phyloP scores from a whole-genome alignment of 2,329 filamentous ascomycete species.

The Sclerotiophoma versabilis region DNA sequence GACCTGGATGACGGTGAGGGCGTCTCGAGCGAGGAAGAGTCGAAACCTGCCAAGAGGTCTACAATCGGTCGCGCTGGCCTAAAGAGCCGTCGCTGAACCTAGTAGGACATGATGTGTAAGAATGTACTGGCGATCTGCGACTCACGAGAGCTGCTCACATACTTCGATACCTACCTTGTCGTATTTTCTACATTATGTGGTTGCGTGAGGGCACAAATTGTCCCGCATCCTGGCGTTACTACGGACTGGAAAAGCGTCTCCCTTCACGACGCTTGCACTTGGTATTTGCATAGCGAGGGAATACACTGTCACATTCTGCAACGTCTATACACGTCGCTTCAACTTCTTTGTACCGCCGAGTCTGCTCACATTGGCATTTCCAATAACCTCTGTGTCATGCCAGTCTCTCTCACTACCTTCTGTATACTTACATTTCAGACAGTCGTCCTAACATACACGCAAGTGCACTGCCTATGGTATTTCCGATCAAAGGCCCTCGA shows the following conservation, averaged over 20 bases:
- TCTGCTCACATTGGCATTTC: conserved; percentile 1
- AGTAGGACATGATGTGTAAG: conserved; percentile 13
- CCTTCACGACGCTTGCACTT: conserved; percentile 12
- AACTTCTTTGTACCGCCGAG: background rate
- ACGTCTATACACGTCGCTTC: background rate
- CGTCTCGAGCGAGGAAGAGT: conserved; percentile 53
- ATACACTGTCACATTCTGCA: conserved; percentile 15
- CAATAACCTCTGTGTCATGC: background rate
- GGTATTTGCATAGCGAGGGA: conserved; percentile 21
- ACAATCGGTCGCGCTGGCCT: conserved; percentile 42
- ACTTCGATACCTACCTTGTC: conserved; percentile 6
- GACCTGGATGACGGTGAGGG: conserved; percentile 54
- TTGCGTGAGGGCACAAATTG: conserved; percentile 4
- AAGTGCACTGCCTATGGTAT: conserved; percentile 1
- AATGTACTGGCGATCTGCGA: conserved; percentile 13
- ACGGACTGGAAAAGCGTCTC: conserved; percentile 16
- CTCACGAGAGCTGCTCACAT: conserved; percentile 3
- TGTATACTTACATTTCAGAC: background rate
- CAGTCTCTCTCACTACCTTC: background rate
- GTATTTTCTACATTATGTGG: conserved; percentile 9
- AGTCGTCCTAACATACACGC: too few species aligned
- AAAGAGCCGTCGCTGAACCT: conserved; percentile 36
- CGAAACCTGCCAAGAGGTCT: conserved; percentile 44
- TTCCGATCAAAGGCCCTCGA: background rate
- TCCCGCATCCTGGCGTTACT: conserved; percentile 16